Evolutionary conservation across 257 asterid genomes (phyloP).

Genomic region (Solanum virginianum): DNA sequence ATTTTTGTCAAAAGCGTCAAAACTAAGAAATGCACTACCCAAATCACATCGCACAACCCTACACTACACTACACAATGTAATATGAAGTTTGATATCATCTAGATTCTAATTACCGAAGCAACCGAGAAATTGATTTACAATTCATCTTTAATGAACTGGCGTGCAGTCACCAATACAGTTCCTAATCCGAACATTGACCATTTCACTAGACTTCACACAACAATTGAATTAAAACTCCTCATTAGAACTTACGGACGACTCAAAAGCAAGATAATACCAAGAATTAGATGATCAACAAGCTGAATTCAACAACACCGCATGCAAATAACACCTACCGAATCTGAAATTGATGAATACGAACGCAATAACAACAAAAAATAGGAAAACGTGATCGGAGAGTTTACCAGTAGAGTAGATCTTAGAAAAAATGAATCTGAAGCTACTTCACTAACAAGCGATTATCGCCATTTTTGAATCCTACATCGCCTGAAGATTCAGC

Average conservation of each 20-base stretch:
- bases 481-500: conserved; percentile 7
- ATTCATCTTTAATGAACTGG: neutral
- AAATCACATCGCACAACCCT: neutral
- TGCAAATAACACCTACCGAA: neutral
- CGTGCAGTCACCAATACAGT: neutral
- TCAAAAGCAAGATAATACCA: neutral
- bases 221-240: neutral
- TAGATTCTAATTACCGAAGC: neutral
- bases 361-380: neutral
- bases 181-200: neutral
- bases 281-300: neutral
- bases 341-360: neutral
- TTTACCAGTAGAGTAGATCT: conserved; percentile 53
- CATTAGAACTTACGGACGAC: neutral
- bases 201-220: neutral
- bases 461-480: conserved; percentile 41
- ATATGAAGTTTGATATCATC: neutral
- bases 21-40: neutral
- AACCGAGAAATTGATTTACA: neutral
- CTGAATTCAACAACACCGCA: neutral
- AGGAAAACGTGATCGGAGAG: conserved; percentile 31
- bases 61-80: neutral
- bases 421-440: conserved; percentile 30
- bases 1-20: neutral
- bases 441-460: neutral